Conservation (phyloP, 148 eudicot species). For the Limonium bicolor region DNA sequence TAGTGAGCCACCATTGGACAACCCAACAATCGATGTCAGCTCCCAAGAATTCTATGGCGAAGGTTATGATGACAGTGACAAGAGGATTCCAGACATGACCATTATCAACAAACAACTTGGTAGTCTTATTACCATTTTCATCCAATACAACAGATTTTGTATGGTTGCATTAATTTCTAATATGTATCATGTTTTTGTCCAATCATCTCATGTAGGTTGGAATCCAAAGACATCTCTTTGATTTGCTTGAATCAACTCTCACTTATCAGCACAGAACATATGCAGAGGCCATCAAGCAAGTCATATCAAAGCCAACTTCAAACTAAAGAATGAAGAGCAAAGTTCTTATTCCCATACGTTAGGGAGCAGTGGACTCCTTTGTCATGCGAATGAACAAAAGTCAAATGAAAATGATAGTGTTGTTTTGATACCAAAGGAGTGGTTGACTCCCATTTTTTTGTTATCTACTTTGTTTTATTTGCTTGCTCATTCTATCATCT, state of each 20-base stretch:
- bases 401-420: too few relatives aligned
- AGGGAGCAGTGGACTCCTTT: too few relatives aligned
- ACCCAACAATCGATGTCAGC: slow-evolving; percentile 80
- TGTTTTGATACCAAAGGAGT: too few relatives aligned
- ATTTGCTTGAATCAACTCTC: slow-evolving; percentile 95
- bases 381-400: too few relatives aligned
- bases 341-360: too few relatives aligned
- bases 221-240: slow-evolving; percentile 94
- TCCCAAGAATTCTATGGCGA: slow-evolving; percentile 90
- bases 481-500: too few relatives aligned
- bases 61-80: slow-evolving; percentile 97
- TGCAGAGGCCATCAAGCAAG: slow-evolving; percentile 79
- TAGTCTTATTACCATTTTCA: slow-evolving; percentile 10
- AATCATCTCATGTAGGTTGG: slow-evolving; percentile 51
- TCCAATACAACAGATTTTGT: not conserved
- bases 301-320: slow-evolving; percentile 54
- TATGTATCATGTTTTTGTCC: too few relatives aligned
- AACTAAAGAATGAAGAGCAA: too few relatives aligned
- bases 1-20: slow-evolving; percentile 54
- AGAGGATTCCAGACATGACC: slow-evolving; percentile 97
- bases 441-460: too few relatives aligned
- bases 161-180: not conserved
- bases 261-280: slow-evolving; percentile 97
- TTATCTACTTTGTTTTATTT: too few relatives aligned
- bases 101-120: slow-evolving; percentile 92